Percentiles rank a stretch among this genome's conserved stretches.
These are phyloP conservation scores for Colletotrichum horii DNA, from an alignment of 2,329 filamentous ascomycete genomes.

Conservation along the genomic window DNA sequence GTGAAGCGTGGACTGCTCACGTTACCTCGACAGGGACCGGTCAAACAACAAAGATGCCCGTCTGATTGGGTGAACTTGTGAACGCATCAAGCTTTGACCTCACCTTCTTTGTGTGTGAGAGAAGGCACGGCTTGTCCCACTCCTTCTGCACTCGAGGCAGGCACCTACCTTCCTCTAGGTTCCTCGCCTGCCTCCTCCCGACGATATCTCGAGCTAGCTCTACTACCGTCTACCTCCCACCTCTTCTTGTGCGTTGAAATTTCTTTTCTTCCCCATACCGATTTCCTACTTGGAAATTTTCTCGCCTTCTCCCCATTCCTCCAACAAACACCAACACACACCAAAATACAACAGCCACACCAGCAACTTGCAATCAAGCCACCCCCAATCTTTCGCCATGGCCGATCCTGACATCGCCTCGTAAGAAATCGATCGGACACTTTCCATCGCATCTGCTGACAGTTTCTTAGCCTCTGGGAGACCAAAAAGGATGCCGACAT, in stretches of 20 bases:
- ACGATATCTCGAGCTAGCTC: not conserved
- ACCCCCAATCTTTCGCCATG: not conserved
- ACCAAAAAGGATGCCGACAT: not conserved
- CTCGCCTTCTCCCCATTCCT: not conserved
- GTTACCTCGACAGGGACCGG: accelerated
- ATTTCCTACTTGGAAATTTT: not conserved
- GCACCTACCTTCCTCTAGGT: not conserved
- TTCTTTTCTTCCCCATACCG: not conserved
- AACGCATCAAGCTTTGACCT: not conserved
- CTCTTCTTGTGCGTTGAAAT: not conserved
- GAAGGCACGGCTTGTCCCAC: not conserved
- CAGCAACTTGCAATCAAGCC: not conserved
- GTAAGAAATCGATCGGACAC: not conserved
- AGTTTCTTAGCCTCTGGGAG: not conserved
- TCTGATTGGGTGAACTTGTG: not conserved
- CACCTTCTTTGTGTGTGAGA: not conserved
- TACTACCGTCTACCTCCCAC: not conserved
- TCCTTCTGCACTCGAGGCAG: not conserved
- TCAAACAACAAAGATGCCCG: not conserved
- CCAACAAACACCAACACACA: not conserved
- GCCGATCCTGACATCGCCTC: not conserved
- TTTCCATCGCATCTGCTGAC: not conserved
- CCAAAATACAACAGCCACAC: not conserved
- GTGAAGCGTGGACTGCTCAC: not conserved
- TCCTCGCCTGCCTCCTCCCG: not conserved